These are phyloP conservation scores for Boletellus ananas DNA, from an alignment of 768 basidiomycete genomes.

Conservation along the genomic window DNA sequence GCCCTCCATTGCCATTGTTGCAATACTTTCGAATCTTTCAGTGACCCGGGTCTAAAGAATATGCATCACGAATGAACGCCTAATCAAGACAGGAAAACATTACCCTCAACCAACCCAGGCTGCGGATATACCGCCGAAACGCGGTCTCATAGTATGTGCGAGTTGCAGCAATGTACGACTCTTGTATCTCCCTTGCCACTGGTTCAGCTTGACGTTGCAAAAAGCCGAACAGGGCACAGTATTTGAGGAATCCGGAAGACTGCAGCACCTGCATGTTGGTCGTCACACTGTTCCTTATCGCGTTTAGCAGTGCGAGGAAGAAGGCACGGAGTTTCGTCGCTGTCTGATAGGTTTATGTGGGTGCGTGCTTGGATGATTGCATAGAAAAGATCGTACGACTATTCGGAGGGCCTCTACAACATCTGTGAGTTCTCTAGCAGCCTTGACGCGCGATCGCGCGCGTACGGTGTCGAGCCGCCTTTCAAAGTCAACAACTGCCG, in stretches of 20 bases:
- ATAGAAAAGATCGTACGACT: conserved; percentile 53
- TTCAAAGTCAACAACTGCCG: conserved; percentile 79
- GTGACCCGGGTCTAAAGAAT: conserved; percentile 52
- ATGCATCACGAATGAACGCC: background rate
- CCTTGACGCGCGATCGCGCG: conserved; percentile 77
- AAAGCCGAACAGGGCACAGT: conserved; percentile 77
- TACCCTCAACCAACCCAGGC: conserved; percentile 76
- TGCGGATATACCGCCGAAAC: conserved; percentile 84
- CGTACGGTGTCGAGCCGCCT: conserved; percentile 62
- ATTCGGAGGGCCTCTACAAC: conserved; percentile 85
- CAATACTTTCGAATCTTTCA: conserved; percentile 70
- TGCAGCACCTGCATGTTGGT: conserved; percentile 94
- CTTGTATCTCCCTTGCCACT: conserved; percentile 84
- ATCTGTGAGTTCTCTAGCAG: conserved; percentile 77
- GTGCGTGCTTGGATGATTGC: background rate
- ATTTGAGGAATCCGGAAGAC: conserved; percentile 80
- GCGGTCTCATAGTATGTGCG: conserved; percentile 95
- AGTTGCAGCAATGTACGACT: conserved; percentile 78
- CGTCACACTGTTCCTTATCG: conserved; percentile 77
- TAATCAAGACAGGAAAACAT: conserved; percentile 6
- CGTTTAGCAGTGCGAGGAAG: conserved; percentile 78
- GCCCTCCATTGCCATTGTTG: conserved; percentile 40
- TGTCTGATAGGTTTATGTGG: conserved; percentile 48
- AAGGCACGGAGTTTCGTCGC: conserved; percentile 85
- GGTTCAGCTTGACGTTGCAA: conserved; percentile 76